Percentiles rank a stretch among this genome's conserved stretches.
phyloP scores from a whole-genome alignment of 2,329 filamentous ascomycete species.

The Aspergillaceae sp. region DNA sequence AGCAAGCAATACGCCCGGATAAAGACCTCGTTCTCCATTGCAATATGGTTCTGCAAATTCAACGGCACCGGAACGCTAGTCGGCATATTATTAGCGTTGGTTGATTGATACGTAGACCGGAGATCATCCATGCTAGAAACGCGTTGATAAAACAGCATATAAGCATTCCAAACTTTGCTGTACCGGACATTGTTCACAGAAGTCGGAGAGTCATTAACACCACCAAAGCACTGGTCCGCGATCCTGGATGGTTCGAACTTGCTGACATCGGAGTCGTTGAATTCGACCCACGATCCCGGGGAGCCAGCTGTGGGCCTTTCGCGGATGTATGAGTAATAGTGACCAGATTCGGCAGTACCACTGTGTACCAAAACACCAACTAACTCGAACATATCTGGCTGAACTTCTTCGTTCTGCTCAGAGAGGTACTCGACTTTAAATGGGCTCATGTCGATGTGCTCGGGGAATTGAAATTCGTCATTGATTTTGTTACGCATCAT shows the following conservation, averaged over 20 bases:
- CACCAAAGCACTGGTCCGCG: slow-evolving; percentile 72
- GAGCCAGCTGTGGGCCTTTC: slow-evolving; percentile 55
- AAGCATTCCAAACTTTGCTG: slow-evolving; percentile 73
- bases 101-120: slow-evolving; percentile 39
- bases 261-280: slow-evolving; percentile 81
- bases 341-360: slow-evolving; percentile 85
- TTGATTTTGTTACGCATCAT: slow-evolving; percentile 88
- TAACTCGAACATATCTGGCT: slow-evolving; percentile 77
- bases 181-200: slow-evolving; percentile 39
- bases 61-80: slow-evolving; percentile 40
- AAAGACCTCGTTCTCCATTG: slow-evolving; percentile 62
- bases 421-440: slow-evolving; percentile 84
- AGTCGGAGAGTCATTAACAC: slow-evolving; percentile 49
- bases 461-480: slow-evolving; percentile 83
- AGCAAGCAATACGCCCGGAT: slow-evolving; percentile 72
- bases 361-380: slow-evolving; percentile 93
- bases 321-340: slow-evolving; percentile 94
- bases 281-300: slow-evolving; percentile 67
- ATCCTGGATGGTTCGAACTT: slow-evolving; percentile 67
- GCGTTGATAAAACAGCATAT: slow-evolving; percentile 96
- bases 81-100: slow-evolving; percentile 40
- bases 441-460: slow-evolving; percentile 72
- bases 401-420: slow-evolving; percentile 45
- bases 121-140: slow-evolving; percentile 54
- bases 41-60: slow-evolving; percentile 48